Evolutionary conservation across 352 stramenopile genomes (phyloP).

Genomic region (Aphanomyces stellatus): DNA sequence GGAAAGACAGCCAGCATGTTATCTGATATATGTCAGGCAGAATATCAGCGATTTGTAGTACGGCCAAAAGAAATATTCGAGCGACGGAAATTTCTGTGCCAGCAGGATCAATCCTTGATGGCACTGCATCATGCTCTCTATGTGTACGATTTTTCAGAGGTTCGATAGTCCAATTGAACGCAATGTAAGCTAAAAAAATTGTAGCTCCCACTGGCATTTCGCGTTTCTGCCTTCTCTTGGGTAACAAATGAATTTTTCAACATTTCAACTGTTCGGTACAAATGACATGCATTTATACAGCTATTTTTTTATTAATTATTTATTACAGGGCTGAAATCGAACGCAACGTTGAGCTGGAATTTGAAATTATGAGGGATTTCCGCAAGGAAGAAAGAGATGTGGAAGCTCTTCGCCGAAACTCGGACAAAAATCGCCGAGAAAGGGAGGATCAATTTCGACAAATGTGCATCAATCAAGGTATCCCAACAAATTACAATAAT

Average conservation of each 20-base stretch:
- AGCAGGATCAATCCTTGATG: background rate
- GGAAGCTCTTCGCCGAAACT: constrained; percentile 40
- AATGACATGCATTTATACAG: background rate
- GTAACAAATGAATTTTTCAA: constrained; percentile 59
- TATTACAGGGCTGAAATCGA: constrained; percentile 37
- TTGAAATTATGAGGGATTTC: constrained; percentile 38
- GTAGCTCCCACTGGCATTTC: constrained; percentile 45
- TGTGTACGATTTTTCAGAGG: constrained; percentile 56
- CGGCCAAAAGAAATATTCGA: constrained; percentile 18
- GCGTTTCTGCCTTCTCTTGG: constrained; percentile 56
- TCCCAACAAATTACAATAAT: constrained; percentile 57
- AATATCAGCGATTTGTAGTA: constrained; percentile 68
- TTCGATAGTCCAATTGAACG: constrained; percentile 20
- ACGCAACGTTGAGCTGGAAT: constrained; percentile 53
- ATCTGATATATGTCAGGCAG: constrained; percentile 75
- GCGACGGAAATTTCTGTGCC: background rate
- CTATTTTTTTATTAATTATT: background rate
- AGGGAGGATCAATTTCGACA: constrained; percentile 49
- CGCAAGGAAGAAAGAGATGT: constrained; percentile 44
- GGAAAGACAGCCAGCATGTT: constrained; percentile 52
- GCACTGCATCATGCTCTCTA: constrained; percentile 44
- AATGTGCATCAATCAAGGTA: constrained; percentile 48
- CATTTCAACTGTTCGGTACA: constrained; percentile 37
- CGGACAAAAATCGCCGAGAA: constrained; percentile 42
- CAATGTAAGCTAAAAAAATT: background rate